Evolutionary conservation across 805 yeast species (phyloP).

Genomic region (Spathaspora hagerdaliae): DNA sequence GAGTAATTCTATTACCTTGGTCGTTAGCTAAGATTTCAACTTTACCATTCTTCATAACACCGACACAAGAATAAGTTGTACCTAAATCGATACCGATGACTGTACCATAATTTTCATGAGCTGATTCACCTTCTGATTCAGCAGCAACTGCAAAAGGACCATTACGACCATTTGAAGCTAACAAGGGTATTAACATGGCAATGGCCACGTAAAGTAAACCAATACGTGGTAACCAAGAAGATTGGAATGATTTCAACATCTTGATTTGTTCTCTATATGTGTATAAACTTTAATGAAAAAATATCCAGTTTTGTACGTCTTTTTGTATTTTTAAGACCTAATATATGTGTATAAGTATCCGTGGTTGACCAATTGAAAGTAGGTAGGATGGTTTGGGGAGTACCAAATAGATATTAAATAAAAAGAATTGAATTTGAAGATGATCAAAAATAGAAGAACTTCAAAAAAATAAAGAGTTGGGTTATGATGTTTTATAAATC

Average conservation of each 20-base stretch:
- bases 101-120: slow-evolving; percentile 38
- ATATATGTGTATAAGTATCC: no score
- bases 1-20: slow-evolving; percentile 98
- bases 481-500: no score
- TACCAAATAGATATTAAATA: no score
- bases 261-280: not conserved
- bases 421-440: no score
- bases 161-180: slow-evolving; percentile 15
- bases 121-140: slow-evolving; percentile 18
- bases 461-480: no score
- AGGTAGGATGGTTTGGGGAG: no score
- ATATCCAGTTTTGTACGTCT: no score
- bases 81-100: slow-evolving; percentile 79
- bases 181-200: slow-evolving; percentile 36
- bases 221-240: slow-evolving; percentile 26
- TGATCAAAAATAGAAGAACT: no score
- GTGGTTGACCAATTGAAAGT: no score
- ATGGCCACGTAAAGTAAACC: slow-evolving; percentile 26
- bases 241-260: slow-evolving; percentile 11
- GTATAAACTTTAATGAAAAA: no score
- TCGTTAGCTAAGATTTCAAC: slow-evolving; percentile 97
- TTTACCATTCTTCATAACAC: slow-evolving; percentile 85
- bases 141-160: slow-evolving; percentile 15
- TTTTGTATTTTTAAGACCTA: no score
- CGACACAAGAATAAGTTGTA: slow-evolving; percentile 94